These are phyloP conservation scores for Pseudocercospora pini-densiflorae DNA, from an alignment of 2,329 filamentous ascomycete species.

Conservation along the genomic window DNA sequence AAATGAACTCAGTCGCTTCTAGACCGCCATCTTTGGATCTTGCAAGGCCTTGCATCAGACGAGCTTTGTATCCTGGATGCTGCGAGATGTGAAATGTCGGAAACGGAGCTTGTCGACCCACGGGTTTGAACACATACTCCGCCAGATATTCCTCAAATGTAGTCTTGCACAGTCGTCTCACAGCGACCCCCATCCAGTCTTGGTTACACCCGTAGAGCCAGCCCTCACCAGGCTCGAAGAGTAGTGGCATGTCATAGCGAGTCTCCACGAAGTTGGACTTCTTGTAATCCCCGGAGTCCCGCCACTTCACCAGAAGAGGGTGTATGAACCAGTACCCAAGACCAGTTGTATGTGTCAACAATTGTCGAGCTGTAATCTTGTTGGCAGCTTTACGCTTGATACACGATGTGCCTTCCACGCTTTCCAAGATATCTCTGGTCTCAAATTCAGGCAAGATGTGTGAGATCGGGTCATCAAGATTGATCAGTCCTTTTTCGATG, in stretches of 20 bases:
- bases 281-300: background rate
- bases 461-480: constrained; percentile 53
- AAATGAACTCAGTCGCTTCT: background rate
- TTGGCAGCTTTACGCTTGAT: background rate
- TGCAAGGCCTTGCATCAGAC: constrained; percentile 4
- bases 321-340: constrained; percentile 50
- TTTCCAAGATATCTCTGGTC: constrained; percentile 24
- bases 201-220: constrained; percentile 55
- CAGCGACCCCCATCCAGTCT: constrained; percentile 56
- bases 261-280: constrained; percentile 36
- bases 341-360: constrained; percentile 57
- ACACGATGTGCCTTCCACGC: background rate
- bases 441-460: constrained; percentile 53
- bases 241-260: constrained; percentile 37
- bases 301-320: constrained; percentile 37
- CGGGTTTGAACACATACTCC: constrained; percentile 47
- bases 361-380: constrained; percentile 36
- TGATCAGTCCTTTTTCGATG: constrained; percentile 57
- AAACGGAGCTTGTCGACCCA: constrained; percentile 39
- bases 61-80: constrained; percentile 18
- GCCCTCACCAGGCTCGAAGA: constrained; percentile 53
- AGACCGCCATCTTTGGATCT: background rate
- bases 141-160: constrained; percentile 48
- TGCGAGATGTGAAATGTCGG: constrained; percentile 30
- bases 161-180: constrained; percentile 50